These are phyloP conservation scores for Helenozyma baotianmanensis DNA, from an alignment of 805 yeast genomes.

Conservation along the genomic window DNA sequence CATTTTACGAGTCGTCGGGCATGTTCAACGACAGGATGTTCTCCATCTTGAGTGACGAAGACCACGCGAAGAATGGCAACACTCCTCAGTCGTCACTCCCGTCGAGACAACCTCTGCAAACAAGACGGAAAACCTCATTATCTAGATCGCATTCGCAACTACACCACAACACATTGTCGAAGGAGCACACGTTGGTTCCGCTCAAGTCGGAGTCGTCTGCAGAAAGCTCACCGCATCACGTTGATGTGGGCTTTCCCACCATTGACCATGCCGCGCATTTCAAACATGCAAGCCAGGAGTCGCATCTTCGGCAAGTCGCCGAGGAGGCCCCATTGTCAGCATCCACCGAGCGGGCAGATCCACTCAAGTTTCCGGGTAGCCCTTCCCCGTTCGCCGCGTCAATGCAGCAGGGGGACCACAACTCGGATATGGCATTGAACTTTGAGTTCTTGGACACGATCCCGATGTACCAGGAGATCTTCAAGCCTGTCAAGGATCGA, in stretches of 20 bases:
- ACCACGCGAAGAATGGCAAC: conserved; percentile 2
- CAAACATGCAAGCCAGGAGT: too few species aligned
- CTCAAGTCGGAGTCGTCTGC: conserved; percentile 1
- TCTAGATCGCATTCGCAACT: conserved; percentile 12
- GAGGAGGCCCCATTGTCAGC: conserved; percentile 6
- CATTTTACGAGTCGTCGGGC: conserved; percentile 6
- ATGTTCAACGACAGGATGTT: conserved; percentile 12
- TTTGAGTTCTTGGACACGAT: neutral
- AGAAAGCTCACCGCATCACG: conserved; percentile 5
- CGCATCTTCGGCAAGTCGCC: conserved; percentile 9
- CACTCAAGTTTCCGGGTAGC: too few species aligned
- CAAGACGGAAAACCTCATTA: conserved; percentile 13
- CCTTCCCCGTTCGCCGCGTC: too few species aligned
- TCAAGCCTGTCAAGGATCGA: conserved; percentile 6
- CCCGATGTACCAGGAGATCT: conserved; percentile 14
- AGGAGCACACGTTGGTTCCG: conserved; percentile 4
- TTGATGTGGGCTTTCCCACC: neutral
- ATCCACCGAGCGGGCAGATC: neutral
- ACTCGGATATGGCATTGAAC: too few species aligned
- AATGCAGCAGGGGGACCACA: too few species aligned
- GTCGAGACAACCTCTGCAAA: conserved; percentile 15
- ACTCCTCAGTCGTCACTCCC: conserved; percentile 13
- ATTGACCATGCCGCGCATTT: too few species aligned
- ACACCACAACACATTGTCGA: conserved; percentile 5
- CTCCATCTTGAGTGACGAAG: conserved; percentile 15